A percentile compares a stretch with the other conserved stretches of the same genome.
Evolutionary conservation across 2,329 filamentous ascomycete genomes (phyloP).

Genomic region (Alternaria triticimaculans): DNA sequence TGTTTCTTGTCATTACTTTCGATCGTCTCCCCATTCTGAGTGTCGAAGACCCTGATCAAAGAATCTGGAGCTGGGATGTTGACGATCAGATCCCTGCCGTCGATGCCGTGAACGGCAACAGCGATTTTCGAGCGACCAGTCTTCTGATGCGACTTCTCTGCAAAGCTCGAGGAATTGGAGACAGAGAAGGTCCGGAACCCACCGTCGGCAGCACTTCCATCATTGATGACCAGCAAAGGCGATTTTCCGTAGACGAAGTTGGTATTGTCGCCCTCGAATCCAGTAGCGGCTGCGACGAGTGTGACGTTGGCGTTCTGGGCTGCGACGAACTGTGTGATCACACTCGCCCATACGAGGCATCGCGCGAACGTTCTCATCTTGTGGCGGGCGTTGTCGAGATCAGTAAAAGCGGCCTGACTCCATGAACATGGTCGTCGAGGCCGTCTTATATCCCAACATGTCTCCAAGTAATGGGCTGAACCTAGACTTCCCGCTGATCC

Average conservation of each 20-base stretch:
- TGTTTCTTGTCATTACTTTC: constrained; percentile 30
- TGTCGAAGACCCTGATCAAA: constrained; percentile 33
- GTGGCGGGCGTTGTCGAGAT: background rate
- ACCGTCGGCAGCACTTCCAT: constrained; percentile 38
- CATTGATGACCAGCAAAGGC: constrained; percentile 33
- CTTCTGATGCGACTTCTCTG: constrained; percentile 24
- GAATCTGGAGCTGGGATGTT: constrained; percentile 41
- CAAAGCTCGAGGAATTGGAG: constrained; percentile 12
- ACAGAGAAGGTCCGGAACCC: constrained; percentile 31
- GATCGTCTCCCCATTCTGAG: constrained; percentile 19
- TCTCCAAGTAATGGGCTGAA: background rate
- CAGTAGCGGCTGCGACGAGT: constrained; percentile 28
- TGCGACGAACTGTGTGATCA: constrained; percentile 3
- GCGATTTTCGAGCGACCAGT: constrained; percentile 39
- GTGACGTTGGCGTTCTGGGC: constrained; percentile 29
- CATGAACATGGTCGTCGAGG: background rate
- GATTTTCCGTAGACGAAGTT: constrained; percentile 31
- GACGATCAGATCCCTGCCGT: constrained; percentile 34
- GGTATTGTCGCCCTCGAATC: constrained; percentile 39
- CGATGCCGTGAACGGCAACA: constrained; percentile 31
- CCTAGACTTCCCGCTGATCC: background rate
- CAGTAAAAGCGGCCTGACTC: background rate
- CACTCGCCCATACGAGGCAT: constrained; percentile 13
- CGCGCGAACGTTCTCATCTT: constrained; percentile 2
- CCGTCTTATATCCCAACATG: background rate